These are phyloP conservation scores for Neurospora discreta DNA, from an alignment of 495 filamentous ascomycete genomes.

Conservation along the genomic window DNA sequence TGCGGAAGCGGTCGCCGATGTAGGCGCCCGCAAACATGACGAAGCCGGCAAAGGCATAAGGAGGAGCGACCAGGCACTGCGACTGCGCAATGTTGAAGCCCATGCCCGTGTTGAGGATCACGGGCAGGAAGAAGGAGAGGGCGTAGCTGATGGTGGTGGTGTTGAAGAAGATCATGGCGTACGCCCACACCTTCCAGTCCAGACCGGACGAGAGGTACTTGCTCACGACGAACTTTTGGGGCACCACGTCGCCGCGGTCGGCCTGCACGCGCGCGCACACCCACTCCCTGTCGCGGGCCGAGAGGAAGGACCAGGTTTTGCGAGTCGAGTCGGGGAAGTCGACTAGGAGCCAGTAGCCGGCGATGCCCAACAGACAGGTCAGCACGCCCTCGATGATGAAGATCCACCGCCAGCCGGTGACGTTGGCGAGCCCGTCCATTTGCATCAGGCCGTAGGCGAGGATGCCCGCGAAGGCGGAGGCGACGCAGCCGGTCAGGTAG, in stretches of 20 bases:
- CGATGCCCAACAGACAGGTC: conserved; percentile 35
- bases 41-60: conserved; percentile 48
- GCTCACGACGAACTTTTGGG: conserved; percentile 37
- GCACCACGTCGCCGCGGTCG: conserved; percentile 45
- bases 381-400: conserved; percentile 50
- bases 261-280: conserved; percentile 46
- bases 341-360: conserved; percentile 43
- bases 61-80: conserved; percentile 55
- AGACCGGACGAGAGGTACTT: conserved; percentile 37
- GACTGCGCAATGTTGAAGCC: conserved; percentile 43
- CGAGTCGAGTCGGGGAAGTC: conserved; percentile 48
- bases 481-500: conserved; percentile 52
- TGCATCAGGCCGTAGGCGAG: conserved; percentile 54
- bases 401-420: conserved; percentile 53
- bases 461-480: conserved; percentile 51
- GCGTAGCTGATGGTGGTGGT: conserved; percentile 50
- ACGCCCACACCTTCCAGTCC: conserved; percentile 53
- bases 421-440: conserved; percentile 34
- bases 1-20: conserved; percentile 44
- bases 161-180: conserved; percentile 48
- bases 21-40: conserved; percentile 45
- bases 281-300: conserved; percentile 38
- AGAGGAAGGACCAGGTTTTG: conserved; percentile 43
- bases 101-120: conserved; percentile 49
- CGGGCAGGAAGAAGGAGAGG: conserved; percentile 57